These are phyloP conservation scores for Sporothrix globosa DNA, from an alignment of 2,329 filamentous ascomycete species.

Conservation along the genomic window DNA sequence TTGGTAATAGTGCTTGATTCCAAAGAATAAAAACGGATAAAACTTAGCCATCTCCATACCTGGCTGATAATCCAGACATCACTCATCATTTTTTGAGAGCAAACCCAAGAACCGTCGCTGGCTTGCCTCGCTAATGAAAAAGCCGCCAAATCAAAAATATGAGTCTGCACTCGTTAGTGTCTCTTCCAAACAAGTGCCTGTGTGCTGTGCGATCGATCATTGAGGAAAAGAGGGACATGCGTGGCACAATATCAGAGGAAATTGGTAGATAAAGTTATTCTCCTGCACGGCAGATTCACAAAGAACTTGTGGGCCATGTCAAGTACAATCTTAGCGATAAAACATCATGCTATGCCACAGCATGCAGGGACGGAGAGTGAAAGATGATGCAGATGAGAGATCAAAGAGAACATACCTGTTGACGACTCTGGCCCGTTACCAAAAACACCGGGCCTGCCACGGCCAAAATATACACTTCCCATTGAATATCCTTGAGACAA, in stretches of 20 bases:
- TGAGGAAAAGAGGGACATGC: neutral
- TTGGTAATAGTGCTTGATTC: neutral
- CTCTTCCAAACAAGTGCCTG: neutral
- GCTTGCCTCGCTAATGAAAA: neutral
- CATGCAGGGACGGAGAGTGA: neutral
- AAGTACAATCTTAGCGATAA: slow-evolving; percentile 39
- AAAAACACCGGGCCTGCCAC: slow-evolving; percentile 18
- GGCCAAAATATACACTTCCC: neutral
- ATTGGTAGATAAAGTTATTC: slow-evolving; percentile 32
- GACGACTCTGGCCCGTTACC: neutral
- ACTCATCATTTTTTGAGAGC: neutral
- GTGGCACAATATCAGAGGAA: slow-evolving; percentile 29
- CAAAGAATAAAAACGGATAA: neutral
- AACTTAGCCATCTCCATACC: neutral
- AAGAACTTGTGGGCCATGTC: slow-evolving; percentile 32
- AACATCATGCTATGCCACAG: slow-evolving; percentile 35
- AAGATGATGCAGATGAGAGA: neutral
- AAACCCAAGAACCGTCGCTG: slow-evolving; percentile 6
- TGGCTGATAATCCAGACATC: neutral
- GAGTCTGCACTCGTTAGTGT: neutral
- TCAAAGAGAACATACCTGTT: neutral
- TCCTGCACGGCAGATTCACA: slow-evolving; percentile 33
- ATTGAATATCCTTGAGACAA: neutral
- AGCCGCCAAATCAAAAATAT: neutral
- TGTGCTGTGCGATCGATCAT: no score